phyloP scores from a whole-genome alignment of 352 stramenopile genomes.

The Phytophthora capsici region DNA sequence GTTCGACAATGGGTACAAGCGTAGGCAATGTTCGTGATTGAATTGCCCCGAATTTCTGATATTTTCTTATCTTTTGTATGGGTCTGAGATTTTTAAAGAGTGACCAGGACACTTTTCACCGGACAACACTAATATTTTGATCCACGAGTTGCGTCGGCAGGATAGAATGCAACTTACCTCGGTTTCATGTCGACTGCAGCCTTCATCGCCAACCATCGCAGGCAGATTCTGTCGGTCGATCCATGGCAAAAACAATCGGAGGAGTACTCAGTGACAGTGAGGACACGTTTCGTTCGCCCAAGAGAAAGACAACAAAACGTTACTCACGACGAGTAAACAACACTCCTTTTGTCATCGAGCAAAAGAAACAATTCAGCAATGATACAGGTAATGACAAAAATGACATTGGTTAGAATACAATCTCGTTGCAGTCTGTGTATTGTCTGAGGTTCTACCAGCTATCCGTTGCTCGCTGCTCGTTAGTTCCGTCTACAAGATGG shows the following conservation, averaged over 20 bases:
- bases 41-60: neutral
- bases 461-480: conserved; percentile 3
- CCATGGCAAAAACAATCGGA: too few relatives aligned
- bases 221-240: neutral
- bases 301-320: conserved; percentile 1
- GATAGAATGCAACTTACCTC: neutral
- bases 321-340: conserved; percentile 15
- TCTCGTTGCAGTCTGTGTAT: conserved; percentile 33
- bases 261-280: too few relatives aligned
- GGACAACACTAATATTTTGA: neutral
- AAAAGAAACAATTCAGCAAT: neutral
- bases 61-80: neutral
- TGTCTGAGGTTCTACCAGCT: conserved; percentile 22
- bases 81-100: neutral
- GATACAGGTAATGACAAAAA: neutral
- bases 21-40: neutral
- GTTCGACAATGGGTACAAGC: conserved; percentile 8
- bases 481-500: neutral
- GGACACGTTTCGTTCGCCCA: too few relatives aligned
- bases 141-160: neutral
- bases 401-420: conserved; percentile 18
- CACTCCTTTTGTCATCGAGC: too few relatives aligned
- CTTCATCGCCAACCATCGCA: neutral
- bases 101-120: conserved; percentile 7
- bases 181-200: neutral